Base-by-base conservation (phyloP, 2,329 filamentous ascomycete species). In the Teratosphaeria gauchensis region DNA sequence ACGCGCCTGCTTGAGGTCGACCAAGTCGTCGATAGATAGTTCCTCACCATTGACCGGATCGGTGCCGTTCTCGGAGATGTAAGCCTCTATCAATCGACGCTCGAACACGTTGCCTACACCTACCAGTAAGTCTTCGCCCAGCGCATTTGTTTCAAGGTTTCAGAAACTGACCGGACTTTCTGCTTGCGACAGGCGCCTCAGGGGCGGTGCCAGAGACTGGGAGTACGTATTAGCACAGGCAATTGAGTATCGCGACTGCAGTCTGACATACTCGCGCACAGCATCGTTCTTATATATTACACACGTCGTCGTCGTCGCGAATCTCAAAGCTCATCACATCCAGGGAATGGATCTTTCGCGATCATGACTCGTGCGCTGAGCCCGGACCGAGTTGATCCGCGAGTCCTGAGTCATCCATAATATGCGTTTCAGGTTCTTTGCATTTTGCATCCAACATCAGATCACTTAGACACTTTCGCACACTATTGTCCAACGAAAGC, bases 191-290 rank as follows among this genome's bases (percentile, higher is more conserved):
- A 58, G 94, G 92, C 77, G 91, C 87, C 78, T 96, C 89, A 65
- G 94, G 92, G 78, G 90, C 87, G 83, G 96, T 92, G 77, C 94
- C 94, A 63, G 94, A 99, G 76, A 99, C 92, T 95, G 70, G 58
- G 61, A 61, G 66, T n/a, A 32, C 1, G 24, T 7, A 31, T 60
- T 57, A 52, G 57, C 33, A 61, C 62, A 28, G 67, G 64, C 53
- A 63, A 55, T 59, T 57, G 31, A 16, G 8, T 19, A 8, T 31
- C 19, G 30, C 32, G 21, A 52, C 11, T 46, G 4, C 35, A 14
- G 54, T 24, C 16, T 16, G 4, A 69, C 72, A 64, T 59, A 74
- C 72, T 74, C 71, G 72, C 72, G 68, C 72, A 74, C 58, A 74
- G 62, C 72, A 74, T 74, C 5, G 56, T 65, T 16, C 48, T 46